A percentile compares a stretch with the other conserved stretches of the same genome.
These are phyloP conservation scores for Trichoderma koningiopsis DNA, from an alignment of 2,329 filamentous ascomycete species.

Conservation along the genomic window DNA sequence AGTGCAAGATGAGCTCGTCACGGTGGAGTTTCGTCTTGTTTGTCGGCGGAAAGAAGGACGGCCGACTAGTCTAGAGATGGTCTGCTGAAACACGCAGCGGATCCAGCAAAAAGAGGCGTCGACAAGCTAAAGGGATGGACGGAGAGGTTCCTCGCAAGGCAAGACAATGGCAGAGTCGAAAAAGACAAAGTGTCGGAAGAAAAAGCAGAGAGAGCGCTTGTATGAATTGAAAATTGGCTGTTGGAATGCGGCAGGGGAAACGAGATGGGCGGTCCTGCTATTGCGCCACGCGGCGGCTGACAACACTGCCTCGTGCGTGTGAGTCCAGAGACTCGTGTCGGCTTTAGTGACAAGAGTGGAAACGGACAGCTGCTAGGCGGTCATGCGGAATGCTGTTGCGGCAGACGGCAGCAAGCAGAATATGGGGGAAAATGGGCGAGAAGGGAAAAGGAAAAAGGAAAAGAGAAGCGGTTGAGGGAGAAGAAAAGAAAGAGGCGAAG, in stretches of 20 bases:
- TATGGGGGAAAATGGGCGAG: background rate
- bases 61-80: conserved; percentile 22
- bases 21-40: conserved; percentile 16
- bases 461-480: conserved; percentile 1
- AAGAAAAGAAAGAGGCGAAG: conserved; percentile 1
- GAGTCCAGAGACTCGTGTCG: conserved; percentile 3
- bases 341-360: background rate
- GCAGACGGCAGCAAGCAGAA: background rate
- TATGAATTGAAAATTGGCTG: background rate
- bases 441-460: background rate
- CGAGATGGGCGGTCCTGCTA: conserved; percentile 8
- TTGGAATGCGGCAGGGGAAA: conserved; percentile 3
- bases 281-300: conserved; percentile 21
- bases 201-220: background rate
- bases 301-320: conserved; percentile 23
- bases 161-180: background rate
- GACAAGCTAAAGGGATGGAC: background rate
- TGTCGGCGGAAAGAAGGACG: conserved; percentile 13
- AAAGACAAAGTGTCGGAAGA: background rate
- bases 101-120: background rate
- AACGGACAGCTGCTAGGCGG: conserved; percentile 11
- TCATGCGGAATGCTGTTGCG: conserved; percentile 6
- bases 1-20: background rate
- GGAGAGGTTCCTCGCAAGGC: background rate
- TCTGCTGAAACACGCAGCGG: conserved; percentile 18